Conservation (phyloP, 208 protist genomes). For the Acanthamoeba lenticulata region DNA sequence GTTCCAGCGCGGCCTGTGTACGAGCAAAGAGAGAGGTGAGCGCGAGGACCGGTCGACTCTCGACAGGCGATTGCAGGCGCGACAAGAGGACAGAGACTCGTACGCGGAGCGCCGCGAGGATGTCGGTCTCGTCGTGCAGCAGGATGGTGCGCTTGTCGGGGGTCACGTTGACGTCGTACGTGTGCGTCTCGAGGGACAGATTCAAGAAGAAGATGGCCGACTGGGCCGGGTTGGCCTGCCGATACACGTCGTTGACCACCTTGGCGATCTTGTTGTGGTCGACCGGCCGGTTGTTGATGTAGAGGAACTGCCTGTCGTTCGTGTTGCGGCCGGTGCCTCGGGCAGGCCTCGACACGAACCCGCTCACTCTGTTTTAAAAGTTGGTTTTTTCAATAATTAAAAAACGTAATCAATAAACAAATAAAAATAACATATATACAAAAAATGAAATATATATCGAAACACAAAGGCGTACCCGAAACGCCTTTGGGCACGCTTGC, state of each 20-base stretch:
- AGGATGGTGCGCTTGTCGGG: conserved; percentile 89
- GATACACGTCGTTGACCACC: conserved; percentile 70
- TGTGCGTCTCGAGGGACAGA: conserved; percentile 20
- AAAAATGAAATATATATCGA: neutral
- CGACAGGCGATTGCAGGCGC: neutral
- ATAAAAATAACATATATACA: neutral
- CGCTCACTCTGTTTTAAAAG: conserved; percentile 62
- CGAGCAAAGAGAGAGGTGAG: neutral
- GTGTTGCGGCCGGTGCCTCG: conserved; percentile 59
- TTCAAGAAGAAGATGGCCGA: conserved; percentile 74
- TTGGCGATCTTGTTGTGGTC: conserved; percentile 25
- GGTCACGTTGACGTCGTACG: conserved; percentile 90
- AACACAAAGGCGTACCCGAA: neutral
- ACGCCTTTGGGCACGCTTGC: neutral
- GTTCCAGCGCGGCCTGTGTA: neutral
- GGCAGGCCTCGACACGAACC: conserved; percentile 64
- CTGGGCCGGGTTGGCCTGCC: conserved; percentile 65
- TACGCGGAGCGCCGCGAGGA: conserved; percentile 12
- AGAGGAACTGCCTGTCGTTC: conserved; percentile 82
- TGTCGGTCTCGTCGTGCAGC: conserved; percentile 78
- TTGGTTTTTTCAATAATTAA: neutral
- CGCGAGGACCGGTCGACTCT: too few species aligned
- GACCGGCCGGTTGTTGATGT: conserved; percentile 65
- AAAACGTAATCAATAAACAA: neutral
- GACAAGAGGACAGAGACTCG: neutral